A percentile compares a stretch with the other conserved stretches of the same genome.
These are phyloP conservation scores for Enteropsectra breve DNA, from an alignment of 371 early-diverging fungal genomes.

Conservation along the genomic window DNA sequence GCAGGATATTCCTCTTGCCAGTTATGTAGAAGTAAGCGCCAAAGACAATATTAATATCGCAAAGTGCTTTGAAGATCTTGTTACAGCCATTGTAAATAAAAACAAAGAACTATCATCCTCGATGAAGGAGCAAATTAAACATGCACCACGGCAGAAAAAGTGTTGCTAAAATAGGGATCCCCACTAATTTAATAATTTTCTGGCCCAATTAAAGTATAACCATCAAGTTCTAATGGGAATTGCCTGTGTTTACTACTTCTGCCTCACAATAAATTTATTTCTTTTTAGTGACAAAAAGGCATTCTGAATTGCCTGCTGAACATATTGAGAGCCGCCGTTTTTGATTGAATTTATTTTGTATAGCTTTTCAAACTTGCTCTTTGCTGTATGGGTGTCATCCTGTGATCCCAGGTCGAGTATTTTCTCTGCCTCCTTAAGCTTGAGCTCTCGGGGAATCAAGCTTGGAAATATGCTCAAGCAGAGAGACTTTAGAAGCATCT, in stretches of 20 bases:
- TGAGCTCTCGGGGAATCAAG: not conserved
- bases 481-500: not conserved
- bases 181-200: too few species aligned
- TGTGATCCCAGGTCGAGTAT: conserved; percentile 2
- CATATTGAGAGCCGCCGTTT: conserved; percentile 24
- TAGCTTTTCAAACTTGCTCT: not conserved
- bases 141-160: too few species aligned
- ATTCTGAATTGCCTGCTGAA: not conserved
- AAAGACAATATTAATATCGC: conserved; percentile 45
- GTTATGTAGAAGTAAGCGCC: conserved; percentile 51
- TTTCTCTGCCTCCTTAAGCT: conserved; percentile 5
- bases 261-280: too few species aligned
- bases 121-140: too few species aligned
- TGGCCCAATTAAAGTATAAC: too few species aligned
- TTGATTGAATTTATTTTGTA: conserved; percentile 22
- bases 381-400: not conserved
- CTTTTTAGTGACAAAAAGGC: too few species aligned
- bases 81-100: too few species aligned
- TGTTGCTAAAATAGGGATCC: too few species aligned
- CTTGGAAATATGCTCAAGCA: not conserved
- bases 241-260: too few species aligned
- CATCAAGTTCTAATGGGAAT: too few species aligned
- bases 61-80: conserved; percentile 36
- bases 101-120: too few species aligned
- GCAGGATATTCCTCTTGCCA: conserved; percentile 23